These are phyloP conservation scores for Sugiyamaella americana DNA, from an alignment of 805 yeast species.

Conservation along the genomic window DNA sequence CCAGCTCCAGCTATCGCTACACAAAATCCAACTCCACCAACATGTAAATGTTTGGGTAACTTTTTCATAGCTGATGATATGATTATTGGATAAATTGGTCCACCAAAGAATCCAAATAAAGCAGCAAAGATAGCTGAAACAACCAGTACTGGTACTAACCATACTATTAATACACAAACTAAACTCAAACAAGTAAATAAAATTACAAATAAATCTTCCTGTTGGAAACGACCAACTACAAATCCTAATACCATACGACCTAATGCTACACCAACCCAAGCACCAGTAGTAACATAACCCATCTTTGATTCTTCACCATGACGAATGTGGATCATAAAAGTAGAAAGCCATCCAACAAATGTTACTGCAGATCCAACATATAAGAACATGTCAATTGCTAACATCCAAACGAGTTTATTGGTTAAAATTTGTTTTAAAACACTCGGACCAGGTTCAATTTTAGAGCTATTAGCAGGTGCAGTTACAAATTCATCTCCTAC, in stretches of 20 bases:
- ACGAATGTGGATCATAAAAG: constrained; percentile 52
- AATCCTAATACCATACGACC: constrained; percentile 50
- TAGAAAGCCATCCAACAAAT: constrained; percentile 64
- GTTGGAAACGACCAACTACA: constrained; percentile 29
- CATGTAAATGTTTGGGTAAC: constrained; percentile 53
- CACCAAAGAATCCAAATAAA: constrained; percentile 51
- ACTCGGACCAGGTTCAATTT: background rate
- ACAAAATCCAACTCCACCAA: constrained; percentile 63
- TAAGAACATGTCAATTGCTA: constrained; percentile 49
- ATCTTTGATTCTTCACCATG: constrained; percentile 41
- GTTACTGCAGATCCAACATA: constrained; percentile 68
- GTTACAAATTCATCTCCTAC: background rate
- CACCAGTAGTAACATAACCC: constrained; percentile 62
- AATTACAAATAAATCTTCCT: constrained; percentile 11
- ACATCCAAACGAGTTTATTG: constrained; percentile 1
- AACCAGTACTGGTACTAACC: constrained; percentile 43
- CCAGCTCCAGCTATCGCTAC: constrained; percentile 83
- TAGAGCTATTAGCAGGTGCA: background rate
- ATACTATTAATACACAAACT: constrained; percentile 37
- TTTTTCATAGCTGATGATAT: constrained; percentile 56
- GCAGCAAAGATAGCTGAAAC: constrained; percentile 44
- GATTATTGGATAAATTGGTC: constrained; percentile 68
- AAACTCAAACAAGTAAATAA: constrained; percentile 35
- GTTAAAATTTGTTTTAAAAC: background rate
- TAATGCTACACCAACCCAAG: constrained; percentile 65